These are phyloP conservation scores for Rhamnella rubrinervis DNA, from an alignment of 331 rosid genomes.

Conservation along the genomic window DNA sequence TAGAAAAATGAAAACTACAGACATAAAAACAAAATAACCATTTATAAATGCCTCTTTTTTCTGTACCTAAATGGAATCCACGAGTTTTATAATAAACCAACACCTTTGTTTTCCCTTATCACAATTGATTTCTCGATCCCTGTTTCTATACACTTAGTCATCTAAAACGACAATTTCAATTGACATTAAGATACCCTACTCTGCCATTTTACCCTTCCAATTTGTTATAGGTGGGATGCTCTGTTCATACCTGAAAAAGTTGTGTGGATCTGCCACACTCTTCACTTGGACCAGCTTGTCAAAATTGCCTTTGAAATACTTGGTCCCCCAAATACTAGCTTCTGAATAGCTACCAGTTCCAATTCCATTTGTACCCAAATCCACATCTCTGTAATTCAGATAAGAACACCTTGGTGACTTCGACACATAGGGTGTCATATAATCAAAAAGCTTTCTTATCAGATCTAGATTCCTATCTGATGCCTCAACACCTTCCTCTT, in stretches of 20 bases:
- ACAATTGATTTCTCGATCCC: not conserved
- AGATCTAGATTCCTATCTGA: conserved; percentile 27
- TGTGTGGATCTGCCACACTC: conserved; percentile 50
- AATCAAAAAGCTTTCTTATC: conserved; percentile 44
- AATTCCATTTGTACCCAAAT: conserved; percentile 52
- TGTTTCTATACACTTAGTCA: not conserved
- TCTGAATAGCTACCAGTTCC: conserved; percentile 40
- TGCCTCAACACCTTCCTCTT: conserved; percentile 36
- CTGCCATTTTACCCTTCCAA: conserved; percentile 23
- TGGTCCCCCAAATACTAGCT: conserved; percentile 60
- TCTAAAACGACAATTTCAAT: not conserved
- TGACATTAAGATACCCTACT: conserved; percentile 7
- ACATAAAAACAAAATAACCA: no score
- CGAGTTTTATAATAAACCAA: no score
- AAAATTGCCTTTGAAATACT: conserved; percentile 58
- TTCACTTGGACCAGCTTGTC: conserved; percentile 51
- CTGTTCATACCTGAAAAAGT: conserved; percentile 63
- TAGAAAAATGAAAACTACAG: no score
- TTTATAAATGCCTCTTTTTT: no score
- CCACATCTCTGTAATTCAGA: conserved; percentile 64
- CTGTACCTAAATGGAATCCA: no score
- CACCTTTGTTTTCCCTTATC: no score
- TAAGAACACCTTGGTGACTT: conserved; percentile 56
- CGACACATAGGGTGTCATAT: conserved; percentile 58
- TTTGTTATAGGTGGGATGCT: conserved; percentile 53